phyloP scores from a whole-genome alignment of 257 asterid species.

The Solanum etuberosum region DNA sequence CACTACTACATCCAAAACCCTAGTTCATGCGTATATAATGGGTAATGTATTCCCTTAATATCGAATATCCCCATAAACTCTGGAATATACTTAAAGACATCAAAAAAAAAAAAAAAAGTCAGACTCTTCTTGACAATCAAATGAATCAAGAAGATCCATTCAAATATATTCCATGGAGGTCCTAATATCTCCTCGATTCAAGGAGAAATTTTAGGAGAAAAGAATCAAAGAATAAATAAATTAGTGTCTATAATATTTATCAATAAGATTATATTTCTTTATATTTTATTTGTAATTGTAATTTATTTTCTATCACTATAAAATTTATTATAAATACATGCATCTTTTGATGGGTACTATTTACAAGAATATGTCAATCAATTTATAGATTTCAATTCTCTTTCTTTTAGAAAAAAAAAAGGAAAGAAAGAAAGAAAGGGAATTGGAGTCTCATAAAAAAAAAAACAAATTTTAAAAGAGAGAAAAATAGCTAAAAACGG shows the following conservation, averaged over 20 bases:
- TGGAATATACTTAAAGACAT: too few species aligned
- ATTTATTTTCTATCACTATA: too few species aligned
- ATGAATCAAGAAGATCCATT: not conserved
- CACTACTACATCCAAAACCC: accelerated
- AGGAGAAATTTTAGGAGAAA: not conserved
- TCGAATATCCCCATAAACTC: too few species aligned
- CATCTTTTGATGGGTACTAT: not conserved
- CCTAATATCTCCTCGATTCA: not conserved
- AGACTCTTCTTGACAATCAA: not conserved
- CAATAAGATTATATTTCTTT: too few species aligned
- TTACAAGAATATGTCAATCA: not conserved
- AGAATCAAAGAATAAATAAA: too few species aligned
- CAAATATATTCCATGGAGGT: not conserved
- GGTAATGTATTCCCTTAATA: too few species aligned
- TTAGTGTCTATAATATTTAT: not conserved
- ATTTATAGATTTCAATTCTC: not conserved
- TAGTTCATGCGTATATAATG: not conserved
- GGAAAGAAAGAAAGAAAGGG: not conserved
- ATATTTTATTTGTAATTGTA: too few species aligned
- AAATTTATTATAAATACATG: not conserved
- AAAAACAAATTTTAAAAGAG: too few species aligned
- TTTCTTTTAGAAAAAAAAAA: not conserved
- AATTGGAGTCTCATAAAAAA: not conserved
- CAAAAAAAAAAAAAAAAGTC: accelerated
- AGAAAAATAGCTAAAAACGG: not conserved